A percentile compares a stretch with the other conserved stretches of the same genome.
Evolutionary conservation across 352 stramenopile species (phyloP).

Genomic region (Phytophthora ramorum): DNA sequence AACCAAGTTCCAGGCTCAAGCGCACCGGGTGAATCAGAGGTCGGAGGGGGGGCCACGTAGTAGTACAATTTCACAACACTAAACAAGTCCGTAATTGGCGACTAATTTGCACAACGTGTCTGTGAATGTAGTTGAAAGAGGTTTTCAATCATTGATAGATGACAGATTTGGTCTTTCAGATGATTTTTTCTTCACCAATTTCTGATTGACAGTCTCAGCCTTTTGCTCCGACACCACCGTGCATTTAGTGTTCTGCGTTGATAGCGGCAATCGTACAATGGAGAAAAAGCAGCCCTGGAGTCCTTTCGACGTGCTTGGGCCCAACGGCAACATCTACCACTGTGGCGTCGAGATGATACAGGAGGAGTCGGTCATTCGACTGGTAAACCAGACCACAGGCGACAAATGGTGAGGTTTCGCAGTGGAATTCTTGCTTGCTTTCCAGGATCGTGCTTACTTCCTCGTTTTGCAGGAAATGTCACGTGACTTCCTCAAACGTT

Average conservation of each 20-base stretch:
- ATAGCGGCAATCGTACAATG: not conserved
- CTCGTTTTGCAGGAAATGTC: constrained; percentile 18
- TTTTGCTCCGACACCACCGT: not conserved
- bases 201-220: not conserved
- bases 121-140: no score
- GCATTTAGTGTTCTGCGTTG: not conserved
- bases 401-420: constrained; percentile 17
- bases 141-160: not conserved
- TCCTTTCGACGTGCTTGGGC: constrained; percentile 8
- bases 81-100: no score
- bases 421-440: not conserved
- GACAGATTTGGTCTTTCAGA: not conserved
- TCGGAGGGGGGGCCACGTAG: no score
- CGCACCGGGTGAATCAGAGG: no score
- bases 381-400: constrained; percentile 14
- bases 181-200: not conserved
- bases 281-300: constrained; percentile 1
- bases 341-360: constrained; percentile 11
- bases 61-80: no score
- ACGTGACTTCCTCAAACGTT: constrained; percentile 15
- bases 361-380: constrained; percentile 9
- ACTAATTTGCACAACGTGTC: no score
- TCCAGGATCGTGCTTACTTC: not conserved
- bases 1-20: no score
- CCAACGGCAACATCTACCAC: not conserved